phyloP scores from a whole-genome alignment of 768 basidiomycete genomes.

The Crepidotus variabilis region DNA sequence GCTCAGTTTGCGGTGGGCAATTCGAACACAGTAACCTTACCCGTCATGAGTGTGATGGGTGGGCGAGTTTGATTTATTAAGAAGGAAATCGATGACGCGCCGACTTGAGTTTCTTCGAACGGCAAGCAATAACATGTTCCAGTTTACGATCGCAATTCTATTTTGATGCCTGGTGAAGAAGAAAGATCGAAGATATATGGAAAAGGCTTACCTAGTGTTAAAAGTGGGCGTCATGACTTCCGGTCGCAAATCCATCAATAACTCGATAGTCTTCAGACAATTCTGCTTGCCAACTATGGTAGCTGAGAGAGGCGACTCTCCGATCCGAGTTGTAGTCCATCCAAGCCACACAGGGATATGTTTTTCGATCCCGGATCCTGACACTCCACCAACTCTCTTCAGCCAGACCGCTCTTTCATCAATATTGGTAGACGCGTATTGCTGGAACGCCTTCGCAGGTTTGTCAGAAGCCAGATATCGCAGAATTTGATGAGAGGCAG shows the following conservation, averaged over 20 bases:
- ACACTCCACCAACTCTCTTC: constrained; percentile 22
- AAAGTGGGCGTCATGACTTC: constrained; percentile 37
- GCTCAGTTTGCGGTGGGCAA: neutral
- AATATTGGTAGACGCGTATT: constrained; percentile 40
- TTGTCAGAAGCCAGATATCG: constrained; percentile 45
- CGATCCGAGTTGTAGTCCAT: constrained; percentile 40
- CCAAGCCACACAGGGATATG: constrained; percentile 48
- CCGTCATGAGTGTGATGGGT: neutral
- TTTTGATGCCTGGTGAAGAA: neutral
- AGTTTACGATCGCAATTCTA: neutral
- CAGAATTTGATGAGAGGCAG: constrained; percentile 29
- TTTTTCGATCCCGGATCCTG: constrained; percentile 29
- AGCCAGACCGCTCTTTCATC: constrained; percentile 40
- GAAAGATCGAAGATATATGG: neutral
- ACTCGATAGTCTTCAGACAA: constrained; percentile 35
- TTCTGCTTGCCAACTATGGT: constrained; percentile 32
- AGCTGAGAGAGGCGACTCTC: constrained; percentile 50
- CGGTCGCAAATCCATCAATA: constrained; percentile 37
- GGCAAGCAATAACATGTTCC: neutral
- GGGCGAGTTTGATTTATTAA: constrained; percentile 16
- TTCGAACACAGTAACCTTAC: neutral
- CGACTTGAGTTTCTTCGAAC: neutral
- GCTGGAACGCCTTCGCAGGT: constrained; percentile 46
- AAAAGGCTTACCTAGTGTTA: constrained; percentile 32
- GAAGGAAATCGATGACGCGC: neutral